Evolutionary conservation across 306 rosid species (phyloP), one percentile per base, ranked within the genome.

Genomic region (Carpinus viminea): DNA sequence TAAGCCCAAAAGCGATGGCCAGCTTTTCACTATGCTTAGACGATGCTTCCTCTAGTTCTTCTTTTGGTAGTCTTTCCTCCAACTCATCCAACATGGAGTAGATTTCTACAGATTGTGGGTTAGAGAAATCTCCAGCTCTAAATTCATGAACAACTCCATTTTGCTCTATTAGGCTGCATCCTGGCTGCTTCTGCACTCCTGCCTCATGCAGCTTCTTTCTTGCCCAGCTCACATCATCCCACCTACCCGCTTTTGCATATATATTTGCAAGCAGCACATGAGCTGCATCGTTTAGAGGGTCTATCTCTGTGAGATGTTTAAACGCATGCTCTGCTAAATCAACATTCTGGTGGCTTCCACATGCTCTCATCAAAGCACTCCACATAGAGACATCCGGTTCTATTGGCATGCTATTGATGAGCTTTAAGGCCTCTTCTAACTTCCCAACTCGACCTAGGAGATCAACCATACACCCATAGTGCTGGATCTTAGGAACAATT

Each of bases 131-230:
- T n/a, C 79, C 43, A 8, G 82, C 73, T 55, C 53, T 82, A 50
- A 82, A 82, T 69, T 56, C 82, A 51, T 73, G 66, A 57, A 73
- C 12, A 48, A 26, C 20, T 51, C 79, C 82, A 5, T 73, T 57
- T 2, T 72, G 43, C 45, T 77, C 85, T 66, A 77, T 72, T 4
- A 72, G 28, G 73, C 79, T 65, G 24, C 78, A 55, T 51, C 82
- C 85, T 21, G 76, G 85, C 16, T 77, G 81, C 85, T 81, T 80
- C 69, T 7, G 61, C 6, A 74, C 51, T 59, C 84, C 80, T 7
- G 74, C 52, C 31, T 76, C 80, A 76, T 48, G 38, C 38, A 81
- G 57, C 69, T 76, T 81, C 78, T 54, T 77, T 73, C 78, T 72
- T 36, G 66, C 59, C 51, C 66, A 24, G 28, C 60, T 78, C 36